Evolutionary conservation across 164 flowering plant species (phyloP), one percentile per base, ranked within the genome.

Genomic region (Magnolia kwangsiensis): DNA sequence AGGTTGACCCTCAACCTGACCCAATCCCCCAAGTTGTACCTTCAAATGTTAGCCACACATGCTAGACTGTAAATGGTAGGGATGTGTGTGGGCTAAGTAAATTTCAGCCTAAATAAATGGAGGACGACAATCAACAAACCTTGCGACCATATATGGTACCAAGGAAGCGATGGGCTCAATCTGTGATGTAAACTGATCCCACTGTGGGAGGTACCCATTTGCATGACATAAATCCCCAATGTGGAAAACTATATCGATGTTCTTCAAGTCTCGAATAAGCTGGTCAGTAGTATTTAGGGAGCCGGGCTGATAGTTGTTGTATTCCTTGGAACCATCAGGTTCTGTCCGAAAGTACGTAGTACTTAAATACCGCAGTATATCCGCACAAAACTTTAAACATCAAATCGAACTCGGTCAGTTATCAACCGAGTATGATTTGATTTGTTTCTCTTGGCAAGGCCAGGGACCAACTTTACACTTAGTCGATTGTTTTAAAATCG

Each of bases 131-230:
- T 23, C 24, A 1, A 23, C 24, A 23, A 51, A 86, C 88, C 88
- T 84, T 24, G 85, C 84, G 59, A 82, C 19, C 88, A 86, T 86
- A 70, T 84, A 86, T 16, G 88, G 88, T 27, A 82, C 80, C 29
- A 80, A 72, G 61, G 88, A 86, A 69, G 85, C 78, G 76, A 86
- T 86, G 14, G 88, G 87, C 83, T 86, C 88, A 49, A 86, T 80
- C 66, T 84, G 86, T 64, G 86, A 73, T 4, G 88, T 86, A 63
- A 86, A 86, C 72, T 86, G 88, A 74, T 86, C 88, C 88, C 88
- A 86, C 63, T 86, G 88, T 21, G 88, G 84, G 27, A 86, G 76
- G 70, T 86, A 86, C 20, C 88, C 88, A 79, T 83, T 86, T 37
- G 88, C 88, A 74, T 86, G 84, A 45, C 76, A 55, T 67, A 86